These are phyloP conservation scores for Sanghuangporus weigelae DNA, from an alignment of 1,284 basidiomycete genomes.

Conservation along the genomic window DNA sequence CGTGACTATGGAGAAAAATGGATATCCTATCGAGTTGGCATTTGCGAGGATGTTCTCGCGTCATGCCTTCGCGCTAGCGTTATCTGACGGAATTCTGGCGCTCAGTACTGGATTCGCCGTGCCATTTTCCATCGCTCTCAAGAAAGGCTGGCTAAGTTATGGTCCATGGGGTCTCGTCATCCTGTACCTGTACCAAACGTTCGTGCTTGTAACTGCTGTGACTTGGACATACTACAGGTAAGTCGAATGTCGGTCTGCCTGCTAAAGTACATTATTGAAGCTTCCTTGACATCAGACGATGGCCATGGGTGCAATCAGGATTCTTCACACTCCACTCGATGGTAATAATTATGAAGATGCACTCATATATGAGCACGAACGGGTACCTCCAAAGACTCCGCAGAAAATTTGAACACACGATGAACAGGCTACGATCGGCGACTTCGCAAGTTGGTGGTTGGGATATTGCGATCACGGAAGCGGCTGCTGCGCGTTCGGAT, in stretches of 20 bases:
- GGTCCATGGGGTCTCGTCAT: conserved; percentile 68
- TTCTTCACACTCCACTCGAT: conserved; percentile 91
- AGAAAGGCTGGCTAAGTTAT: conserved; percentile 75
- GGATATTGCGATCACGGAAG: conserved; percentile 50
- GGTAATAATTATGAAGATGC: conserved; percentile 94
- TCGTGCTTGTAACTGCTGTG: conserved; percentile 66
- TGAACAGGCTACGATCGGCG: conserved; percentile 42
- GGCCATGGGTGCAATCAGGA: conserved; percentile 98
- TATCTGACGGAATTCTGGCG: conserved; percentile 83
- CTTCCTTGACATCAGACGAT: conserved; percentile 48
- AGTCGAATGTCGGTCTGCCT: conserved; percentile 15
- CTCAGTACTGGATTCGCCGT: conserved; percentile 74
- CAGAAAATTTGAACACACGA: conserved; percentile 38
- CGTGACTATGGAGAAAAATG: conserved; percentile 69
- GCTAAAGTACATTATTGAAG: not conserved
- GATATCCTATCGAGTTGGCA: conserved; percentile 72
- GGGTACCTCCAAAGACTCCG: conserved; percentile 70
- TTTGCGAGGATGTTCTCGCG: conserved; percentile 89
- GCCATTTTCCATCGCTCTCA: conserved; percentile 75
- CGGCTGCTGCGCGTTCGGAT: conserved; percentile 32
- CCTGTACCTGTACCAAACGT: conserved; percentile 76
- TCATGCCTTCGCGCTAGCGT: conserved; percentile 78
- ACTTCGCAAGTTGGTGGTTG: conserved; percentile 56
- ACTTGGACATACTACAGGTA: conserved; percentile 80
- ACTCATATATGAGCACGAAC: conserved; percentile 91